phyloP scores from a whole-genome alignment of 805 yeast species.

The Candida taoyuanica region DNA sequence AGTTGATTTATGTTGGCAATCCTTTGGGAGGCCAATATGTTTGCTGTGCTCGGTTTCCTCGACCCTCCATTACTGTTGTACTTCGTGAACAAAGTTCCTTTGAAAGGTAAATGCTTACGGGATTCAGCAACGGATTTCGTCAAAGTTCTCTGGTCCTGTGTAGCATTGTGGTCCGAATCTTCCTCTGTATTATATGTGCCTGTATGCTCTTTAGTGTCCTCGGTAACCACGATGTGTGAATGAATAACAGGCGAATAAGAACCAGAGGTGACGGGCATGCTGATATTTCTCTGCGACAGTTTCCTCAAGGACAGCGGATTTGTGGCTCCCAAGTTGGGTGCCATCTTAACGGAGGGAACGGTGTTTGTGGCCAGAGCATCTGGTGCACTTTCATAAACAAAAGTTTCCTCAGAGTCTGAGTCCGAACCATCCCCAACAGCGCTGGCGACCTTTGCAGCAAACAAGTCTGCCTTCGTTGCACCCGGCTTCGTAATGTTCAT shows the following conservation, averaged over 20 bases:
- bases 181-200: conserved; percentile 15
- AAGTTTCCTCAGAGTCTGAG: conserved; percentile 89
- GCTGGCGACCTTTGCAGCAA: conserved; percentile 91
- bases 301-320: conserved; percentile 21
- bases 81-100: conserved; percentile 16
- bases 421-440: conserved; percentile 89
- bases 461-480: conserved; percentile 80
- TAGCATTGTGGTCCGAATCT: conserved; percentile 11
- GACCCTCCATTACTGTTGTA: conserved; percentile 15
- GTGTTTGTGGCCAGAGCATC: conserved; percentile 23
- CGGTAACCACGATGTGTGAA: conserved; percentile 9
- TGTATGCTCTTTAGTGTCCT: conserved; percentile 9
- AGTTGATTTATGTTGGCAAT: conserved; percentile 30
- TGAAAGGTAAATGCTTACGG: conserved; percentile 1
- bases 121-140: conserved; percentile 11
- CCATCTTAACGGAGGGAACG: conserved; percentile 16
- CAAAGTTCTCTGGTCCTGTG: conserved; percentile 10
- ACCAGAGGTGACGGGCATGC: conserved; percentile 23
- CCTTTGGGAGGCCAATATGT: conserved; percentile 6
- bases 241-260: conserved; percentile 8
- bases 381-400: conserved; percentile 70
- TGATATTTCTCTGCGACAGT: conserved; percentile 23
- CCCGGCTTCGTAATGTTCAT: conserved; percentile 24
- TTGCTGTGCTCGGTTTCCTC: conserved; percentile 18
- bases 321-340: conserved; percentile 6